These are phyloP conservation scores for Diaporthe velutina DNA, from an alignment of 2,329 filamentous ascomycete genomes.

Conservation along the genomic window DNA sequence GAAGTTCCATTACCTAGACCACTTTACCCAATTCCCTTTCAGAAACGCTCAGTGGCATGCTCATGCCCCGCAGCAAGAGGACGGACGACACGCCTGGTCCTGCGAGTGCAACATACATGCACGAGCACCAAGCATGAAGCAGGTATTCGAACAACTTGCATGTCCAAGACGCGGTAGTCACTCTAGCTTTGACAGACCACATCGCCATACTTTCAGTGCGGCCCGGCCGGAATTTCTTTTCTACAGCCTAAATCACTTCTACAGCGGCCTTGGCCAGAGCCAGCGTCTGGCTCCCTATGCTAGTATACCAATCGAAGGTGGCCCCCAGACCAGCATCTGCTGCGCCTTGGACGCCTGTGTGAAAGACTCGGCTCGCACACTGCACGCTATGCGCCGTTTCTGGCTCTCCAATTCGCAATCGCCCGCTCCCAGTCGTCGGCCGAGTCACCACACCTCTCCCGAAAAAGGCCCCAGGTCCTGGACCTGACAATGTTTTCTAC, in stretches of 20 bases:
- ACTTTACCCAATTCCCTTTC: no score
- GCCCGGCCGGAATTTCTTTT: background rate
- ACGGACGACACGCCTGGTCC: no score
- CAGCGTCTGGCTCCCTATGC: background rate
- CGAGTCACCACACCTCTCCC: conserved; percentile 77
- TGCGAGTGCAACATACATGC: background rate
- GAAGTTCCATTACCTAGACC: background rate
- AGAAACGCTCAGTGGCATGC: background rate
- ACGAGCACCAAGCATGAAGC: background rate
- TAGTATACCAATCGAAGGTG: background rate
- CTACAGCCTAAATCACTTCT: background rate
- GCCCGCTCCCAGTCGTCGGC: conserved; percentile 74
- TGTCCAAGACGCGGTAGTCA: background rate
- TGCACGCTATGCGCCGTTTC: conserved; percentile 37
- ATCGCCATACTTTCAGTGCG: background rate
- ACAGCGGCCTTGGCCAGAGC: background rate
- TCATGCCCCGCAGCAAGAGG: no score
- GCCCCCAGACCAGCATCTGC: background rate
- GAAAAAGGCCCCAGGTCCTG: conserved; percentile 84
- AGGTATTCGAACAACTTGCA: background rate
- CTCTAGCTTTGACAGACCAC: background rate
- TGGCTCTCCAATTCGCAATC: conserved; percentile 71
- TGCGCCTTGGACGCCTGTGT: background rate
- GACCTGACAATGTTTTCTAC: conserved; percentile 84
- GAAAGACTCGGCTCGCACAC: background rate